Conservation (phyloP, 108 stramenopile species). For the Cyclotella baltica region DNA sequence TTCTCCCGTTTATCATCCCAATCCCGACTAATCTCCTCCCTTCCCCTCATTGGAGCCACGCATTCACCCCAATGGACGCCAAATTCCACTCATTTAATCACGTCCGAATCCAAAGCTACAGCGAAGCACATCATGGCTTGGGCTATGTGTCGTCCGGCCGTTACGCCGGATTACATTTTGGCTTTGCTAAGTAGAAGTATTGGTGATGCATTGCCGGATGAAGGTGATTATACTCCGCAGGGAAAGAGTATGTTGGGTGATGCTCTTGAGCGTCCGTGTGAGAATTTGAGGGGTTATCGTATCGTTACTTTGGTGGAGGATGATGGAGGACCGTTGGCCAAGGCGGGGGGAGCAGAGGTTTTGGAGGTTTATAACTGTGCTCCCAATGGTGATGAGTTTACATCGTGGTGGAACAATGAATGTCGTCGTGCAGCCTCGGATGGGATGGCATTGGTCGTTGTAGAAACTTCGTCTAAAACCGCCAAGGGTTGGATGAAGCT, state of each 20-base stretch:
- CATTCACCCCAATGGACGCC: conserved; percentile 49
- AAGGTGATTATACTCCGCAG: conserved; percentile 41
- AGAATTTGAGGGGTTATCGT: conserved; percentile 40
- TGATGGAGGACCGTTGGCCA: conserved; percentile 43
- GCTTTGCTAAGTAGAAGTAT: conserved; percentile 37
- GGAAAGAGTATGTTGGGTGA: conserved; percentile 31
- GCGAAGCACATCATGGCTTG: conserved; percentile 61
- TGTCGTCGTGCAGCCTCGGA: conserved; percentile 11
- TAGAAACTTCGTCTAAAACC: conserved; percentile 38
- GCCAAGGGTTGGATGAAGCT: conserved; percentile 11
- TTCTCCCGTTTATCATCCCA: conserved; percentile 36
- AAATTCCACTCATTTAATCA: conserved; percentile 48
- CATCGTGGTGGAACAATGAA: conserved; percentile 42
- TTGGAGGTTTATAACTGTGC: conserved; percentile 29
- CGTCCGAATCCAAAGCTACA: conserved; percentile 41
- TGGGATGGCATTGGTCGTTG: conserved; percentile 44
- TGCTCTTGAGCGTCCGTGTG: conserved; percentile 16
- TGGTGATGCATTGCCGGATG: conserved; percentile 33
- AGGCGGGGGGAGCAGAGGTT: conserved; percentile 51
- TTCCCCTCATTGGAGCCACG: conserved; percentile 48
- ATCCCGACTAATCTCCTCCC: conserved; percentile 23
- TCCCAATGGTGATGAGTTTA: conserved; percentile 28
- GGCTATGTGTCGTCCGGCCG: conserved; percentile 46
- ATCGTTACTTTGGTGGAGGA: conserved; percentile 51
- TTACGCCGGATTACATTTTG: conserved; percentile 40